Evolutionary conservation across 1,139 yeast genomes (phyloP), one percentile per base, ranked within the genome.

Genomic region (Pichia sp.): DNA sequence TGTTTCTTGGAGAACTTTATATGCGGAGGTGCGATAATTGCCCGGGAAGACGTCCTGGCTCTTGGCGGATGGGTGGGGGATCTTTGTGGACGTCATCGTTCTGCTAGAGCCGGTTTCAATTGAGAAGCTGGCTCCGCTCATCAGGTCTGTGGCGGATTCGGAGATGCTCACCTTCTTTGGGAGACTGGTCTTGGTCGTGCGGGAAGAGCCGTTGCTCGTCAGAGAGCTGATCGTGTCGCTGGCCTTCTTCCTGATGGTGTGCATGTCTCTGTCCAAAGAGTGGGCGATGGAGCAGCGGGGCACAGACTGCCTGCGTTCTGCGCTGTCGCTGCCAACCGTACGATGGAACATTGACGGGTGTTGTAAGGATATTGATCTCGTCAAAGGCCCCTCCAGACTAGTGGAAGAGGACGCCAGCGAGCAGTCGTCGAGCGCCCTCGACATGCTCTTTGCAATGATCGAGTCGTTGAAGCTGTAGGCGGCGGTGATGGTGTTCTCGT

Each of bases 401-500:
- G n/a, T 12, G 36, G 16, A 10, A 5, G 36, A 12, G 2, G 36
- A 10, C 16, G 36, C 13, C 36, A 16, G 5, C 16, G 36, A 31
- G 7, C 16, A 31, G 16, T 10, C 36, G 13, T 10, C 36, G 16
- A n/a, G 36, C 36, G 36, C 6, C 7, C 16, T n/a, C 13, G 36
- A 13, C 22, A 39, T n/a, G 36, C 36, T 39, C 18, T 8, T 16
- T 13, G 30, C 22, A 7, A 22, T 42, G n/a, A 40, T 37, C 6
- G 53, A 41, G 28, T 23, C 16, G 12, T 41, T 23, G 21, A 51
- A 51, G 23, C 31, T 46, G 26, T 51, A 51, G 6, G 54, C 54
- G 9, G 54, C 52, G 3, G 54, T 51, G 4, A 51, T 51, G 3
- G 52, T 51, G 39, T 44, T 40, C 2, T 44, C 34, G 8, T 18